Conservation (phyloP, 2,329 filamentous ascomycete species). For the Myriosclerotinia duriaeana region DNA sequence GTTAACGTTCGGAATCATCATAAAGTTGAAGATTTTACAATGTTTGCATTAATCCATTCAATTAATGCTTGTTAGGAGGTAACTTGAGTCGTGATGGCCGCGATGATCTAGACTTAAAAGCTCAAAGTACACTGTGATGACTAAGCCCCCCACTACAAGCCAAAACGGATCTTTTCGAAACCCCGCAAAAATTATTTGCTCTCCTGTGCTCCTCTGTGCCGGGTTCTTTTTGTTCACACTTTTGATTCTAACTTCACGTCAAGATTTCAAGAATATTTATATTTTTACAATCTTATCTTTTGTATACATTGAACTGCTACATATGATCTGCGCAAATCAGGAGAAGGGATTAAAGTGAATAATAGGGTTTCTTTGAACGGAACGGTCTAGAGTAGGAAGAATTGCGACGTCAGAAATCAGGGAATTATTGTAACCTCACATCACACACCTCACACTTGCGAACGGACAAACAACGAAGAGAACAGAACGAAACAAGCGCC, state of each 20-base stretch:
- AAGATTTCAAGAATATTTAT: background rate
- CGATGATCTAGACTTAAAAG: too few species aligned
- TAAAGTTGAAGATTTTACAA: conserved; percentile 16
- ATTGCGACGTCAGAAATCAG: background rate
- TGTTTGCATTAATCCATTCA: background rate
- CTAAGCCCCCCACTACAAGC: background rate
- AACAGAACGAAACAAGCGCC: background rate
- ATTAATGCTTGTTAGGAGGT: background rate
- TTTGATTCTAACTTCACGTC: background rate
- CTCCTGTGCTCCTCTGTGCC: too few species aligned
- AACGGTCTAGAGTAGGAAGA: background rate
- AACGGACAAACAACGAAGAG: background rate
- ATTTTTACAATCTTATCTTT: background rate
- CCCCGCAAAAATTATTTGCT: conserved; percentile 22
- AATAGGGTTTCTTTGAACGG: background rate
- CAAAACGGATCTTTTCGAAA: conserved; percentile 7
- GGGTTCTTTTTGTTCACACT: background rate
- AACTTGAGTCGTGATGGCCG: background rate
- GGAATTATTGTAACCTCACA: too few species aligned
- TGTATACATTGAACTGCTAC: background rate
- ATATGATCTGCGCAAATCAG: background rate
- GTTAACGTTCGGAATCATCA: conserved; percentile 2
- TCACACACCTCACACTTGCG: background rate
- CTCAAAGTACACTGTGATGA: background rate
- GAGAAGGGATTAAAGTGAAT: background rate